Evolutionary conservation across 129 eudicot genomes (phyloP), one percentile per base, ranked within the genome.

Genomic region (Mikania micrantha): DNA sequence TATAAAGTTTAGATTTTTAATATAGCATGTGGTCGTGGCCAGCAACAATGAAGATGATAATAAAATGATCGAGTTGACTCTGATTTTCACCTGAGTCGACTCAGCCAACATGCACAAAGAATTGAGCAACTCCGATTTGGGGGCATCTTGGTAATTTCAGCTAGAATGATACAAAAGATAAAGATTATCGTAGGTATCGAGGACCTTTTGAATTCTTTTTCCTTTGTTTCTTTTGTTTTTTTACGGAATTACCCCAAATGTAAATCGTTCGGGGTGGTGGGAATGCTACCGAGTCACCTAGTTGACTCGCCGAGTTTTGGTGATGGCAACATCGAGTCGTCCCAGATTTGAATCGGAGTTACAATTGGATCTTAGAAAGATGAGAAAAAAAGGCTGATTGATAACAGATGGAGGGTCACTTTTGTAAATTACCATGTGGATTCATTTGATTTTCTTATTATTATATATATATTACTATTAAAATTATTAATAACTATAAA

Each of bases 321-420:
- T 81, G 98, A 92, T 92, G 98, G 98, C 98, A 73, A 63, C 79
- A 82, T 89, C 88, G 78, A 84, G 96, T 88, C 87, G 94, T 88
- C 95, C 93, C 87, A 75, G 76, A 83, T 78, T 52, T 69, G 49
- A 67, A 45, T 82, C 84, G 75, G 85, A 85, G 81, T 60, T 32
- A 4, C 61, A 13, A 66, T 4, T 5, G 25, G 19, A 61, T 28
- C 21, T 44, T 44, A 52, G 61, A 53, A 65, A 24, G 60, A 9
- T 27, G 61, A 24, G 77, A 54, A 3, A 66, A 60, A 34, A 53
- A 28, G 38, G 73, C 17, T 39, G 29, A 61, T 47, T 39, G 71
- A 63, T 38, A 19, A 64, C 31, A 49, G 67, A 60, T 20, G 62
- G 77, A n/a, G 74, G 62, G 85, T 68, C 80, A 73, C 85, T 78